These are phyloP conservation scores for Circinella minor DNA, from an alignment of 371 early-diverging fungal species.

Conservation along the genomic window DNA sequence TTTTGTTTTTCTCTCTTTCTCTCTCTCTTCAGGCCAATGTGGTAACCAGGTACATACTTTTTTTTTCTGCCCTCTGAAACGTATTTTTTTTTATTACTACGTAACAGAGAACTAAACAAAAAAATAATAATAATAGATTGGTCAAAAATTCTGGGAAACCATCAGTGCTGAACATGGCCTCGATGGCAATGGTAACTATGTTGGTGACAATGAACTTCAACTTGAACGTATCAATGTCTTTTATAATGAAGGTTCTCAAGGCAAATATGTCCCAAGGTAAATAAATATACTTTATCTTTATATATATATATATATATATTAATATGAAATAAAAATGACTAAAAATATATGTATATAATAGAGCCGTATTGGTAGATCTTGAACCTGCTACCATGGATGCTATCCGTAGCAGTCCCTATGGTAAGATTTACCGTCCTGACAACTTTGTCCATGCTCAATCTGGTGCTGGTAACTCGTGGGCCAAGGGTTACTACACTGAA, in stretches of 20 bases:
- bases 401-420: conserved; percentile 74
- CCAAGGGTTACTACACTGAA: conserved; percentile 93
- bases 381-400: conserved; percentile 99
- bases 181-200: conserved; percentile 74
- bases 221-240: conserved; percentile 96
- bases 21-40: conserved; percentile 80
- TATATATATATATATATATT: background rate
- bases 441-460: conserved; percentile 87
- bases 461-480: conserved; percentile 95
- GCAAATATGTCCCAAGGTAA: conserved; percentile 83
- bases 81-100: too few species aligned
- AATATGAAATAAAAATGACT: too few species aligned
- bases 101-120: too few species aligned
- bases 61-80: background rate
- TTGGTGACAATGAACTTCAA: conserved; percentile 88
- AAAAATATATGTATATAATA: conserved; percentile 1
- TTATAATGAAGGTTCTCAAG: conserved; percentile 92
- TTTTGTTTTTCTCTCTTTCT: too few species aligned
- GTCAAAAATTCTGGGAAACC: conserved; percentile 95
- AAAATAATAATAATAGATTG: conserved; percentile 52
- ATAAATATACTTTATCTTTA: background rate
- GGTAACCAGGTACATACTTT: conserved; percentile 70
- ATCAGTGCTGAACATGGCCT: conserved; percentile 95
- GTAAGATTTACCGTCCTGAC: conserved; percentile 85
- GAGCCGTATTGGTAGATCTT: conserved; percentile 97